Conservation (phyloP, 768 basidiomycete genomes). For the Sistotremastrum suecicum region DNA sequence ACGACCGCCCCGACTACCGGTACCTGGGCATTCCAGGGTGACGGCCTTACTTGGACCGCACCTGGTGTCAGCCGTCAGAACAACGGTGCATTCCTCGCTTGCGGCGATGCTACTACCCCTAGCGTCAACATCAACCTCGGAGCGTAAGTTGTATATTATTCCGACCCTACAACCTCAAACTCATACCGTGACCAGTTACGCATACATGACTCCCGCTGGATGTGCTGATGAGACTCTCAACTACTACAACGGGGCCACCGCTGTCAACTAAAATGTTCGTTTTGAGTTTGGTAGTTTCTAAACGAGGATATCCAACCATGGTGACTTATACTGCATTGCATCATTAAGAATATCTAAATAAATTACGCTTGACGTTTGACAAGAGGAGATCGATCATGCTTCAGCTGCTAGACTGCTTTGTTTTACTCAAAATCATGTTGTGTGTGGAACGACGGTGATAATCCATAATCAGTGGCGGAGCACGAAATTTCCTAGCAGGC, state of each 20-base stretch:
- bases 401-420: too few species aligned
- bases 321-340: too few species aligned
- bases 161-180: not conserved
- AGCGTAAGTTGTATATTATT: constrained; percentile 7
- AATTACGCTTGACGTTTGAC: too few species aligned
- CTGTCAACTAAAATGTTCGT: constrained; percentile 11
- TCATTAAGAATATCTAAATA: too few species aligned
- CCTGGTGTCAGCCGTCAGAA: constrained; percentile 3
- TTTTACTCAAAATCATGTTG: too few species aligned
- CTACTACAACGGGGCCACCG: constrained; percentile 43
- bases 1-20: constrained; percentile 3
- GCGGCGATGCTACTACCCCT: constrained; percentile 3
- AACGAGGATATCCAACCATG: too few species aligned
- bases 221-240: constrained; percentile 48
- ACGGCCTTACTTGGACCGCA: constrained; percentile 5
- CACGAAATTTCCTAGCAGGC: too few species aligned
- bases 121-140: constrained; percentile 42
- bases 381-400: too few species aligned
- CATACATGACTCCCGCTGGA: constrained; percentile 41
- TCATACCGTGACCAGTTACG: constrained; percentile 15
- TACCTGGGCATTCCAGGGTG: constrained; percentile 6
- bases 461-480: too few species aligned
- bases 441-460: too few species aligned
- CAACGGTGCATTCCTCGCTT: constrained; percentile 7
- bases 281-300: too few species aligned